Conservation (phyloP, 108 stramenopile genomes). For the Skeletonema marinoi region DNA sequence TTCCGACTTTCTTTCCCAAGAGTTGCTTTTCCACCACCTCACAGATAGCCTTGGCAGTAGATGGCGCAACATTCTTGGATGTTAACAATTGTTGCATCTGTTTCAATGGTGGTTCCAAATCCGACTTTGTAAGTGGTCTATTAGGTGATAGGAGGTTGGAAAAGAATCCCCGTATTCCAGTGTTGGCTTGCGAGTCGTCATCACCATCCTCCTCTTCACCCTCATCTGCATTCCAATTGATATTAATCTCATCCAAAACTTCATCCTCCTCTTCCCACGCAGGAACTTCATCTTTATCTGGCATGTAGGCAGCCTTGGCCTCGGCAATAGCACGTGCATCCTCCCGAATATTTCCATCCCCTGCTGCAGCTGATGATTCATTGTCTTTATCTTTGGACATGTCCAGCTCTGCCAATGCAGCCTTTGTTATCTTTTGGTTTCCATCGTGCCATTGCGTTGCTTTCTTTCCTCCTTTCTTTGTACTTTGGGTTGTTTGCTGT, state of each 20-base stretch:
- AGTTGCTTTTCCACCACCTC: conserved; percentile 56
- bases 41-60: conserved; percentile 83
- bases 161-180: conserved; percentile 58
- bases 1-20: conserved; percentile 70
- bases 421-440: conserved; percentile 77
- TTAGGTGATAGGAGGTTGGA: conserved; percentile 58
- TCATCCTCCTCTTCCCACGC: conserved; percentile 73
- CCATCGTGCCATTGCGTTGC: conserved; percentile 85
- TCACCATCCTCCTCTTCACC: conserved; percentile 23
- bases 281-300: conserved; percentile 76
- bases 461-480: conserved; percentile 65
- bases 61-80: conserved; percentile 89
- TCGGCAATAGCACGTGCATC: conserved; percentile 80
- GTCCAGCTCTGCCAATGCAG: conserved; percentile 75
- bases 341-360: conserved; percentile 32
- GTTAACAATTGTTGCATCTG: conserved; percentile 85
- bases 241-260: conserved; percentile 30
- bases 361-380: not conserved
- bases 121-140: conserved; percentile 58
- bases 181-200: conserved; percentile 42
- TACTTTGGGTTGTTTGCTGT: conserved; percentile 6
- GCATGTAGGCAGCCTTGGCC: conserved; percentile 87
- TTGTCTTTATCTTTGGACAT: conserved; percentile 53
- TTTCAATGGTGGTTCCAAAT: conserved; percentile 75
- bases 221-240: conserved; percentile 22